Base-by-base conservation (phyloP, 108 stramenopile species). In the Skeletonema grethae region DNA sequence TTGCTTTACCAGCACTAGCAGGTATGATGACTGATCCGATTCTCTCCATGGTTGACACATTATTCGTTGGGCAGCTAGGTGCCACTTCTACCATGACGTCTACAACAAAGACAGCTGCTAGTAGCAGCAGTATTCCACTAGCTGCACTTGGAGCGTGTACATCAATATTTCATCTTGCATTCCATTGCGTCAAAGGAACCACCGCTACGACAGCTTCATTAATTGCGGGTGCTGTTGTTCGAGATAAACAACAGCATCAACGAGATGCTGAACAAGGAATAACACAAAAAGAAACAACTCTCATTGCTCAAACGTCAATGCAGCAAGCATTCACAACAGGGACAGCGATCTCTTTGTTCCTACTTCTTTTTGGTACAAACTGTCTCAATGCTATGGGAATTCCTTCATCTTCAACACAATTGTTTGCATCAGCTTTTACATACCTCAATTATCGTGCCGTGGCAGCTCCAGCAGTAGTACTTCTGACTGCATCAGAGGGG, bases 81-180 rank as follows among this genome's bases (percentile, higher is more conserved):
- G 50, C 80, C 3, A 5, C 60, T 43, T 28, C 69, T 9, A 30
- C 34, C 55, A 15, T 50, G 50, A 18, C 6, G 12, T 5, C 46
- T 0, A 48, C 46, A 48, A 18, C 46, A 48, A 48, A 24, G 32
- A 34, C 32, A n/a, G 7, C 50, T 50, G 50, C 50, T 28, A 5
- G 41, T 20, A 34, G n/a, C 28, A 34, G 70, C 43, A 70, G 70
- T 36, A 75, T 76, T 9, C 70, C 80, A 57, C 69, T 90, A 55
- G 89, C 87, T 3, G 84, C 86, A 10, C 69, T 90, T 4, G 90
- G 87, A 6, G 88, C 85, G 2, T 88, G 90, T 61, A 88, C 87
- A n/a, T 75, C 63, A 25, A 86, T 90, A 56, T 90, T 90, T 61
- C 85, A 90, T 81, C 77, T 90, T 50, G 80, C 75, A 50, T 90